Evolutionary conservation across 768 basidiomycete genomes (phyloP), one percentile per base, ranked within the genome.

Genomic region (Mycena olivaceomarginata): DNA sequence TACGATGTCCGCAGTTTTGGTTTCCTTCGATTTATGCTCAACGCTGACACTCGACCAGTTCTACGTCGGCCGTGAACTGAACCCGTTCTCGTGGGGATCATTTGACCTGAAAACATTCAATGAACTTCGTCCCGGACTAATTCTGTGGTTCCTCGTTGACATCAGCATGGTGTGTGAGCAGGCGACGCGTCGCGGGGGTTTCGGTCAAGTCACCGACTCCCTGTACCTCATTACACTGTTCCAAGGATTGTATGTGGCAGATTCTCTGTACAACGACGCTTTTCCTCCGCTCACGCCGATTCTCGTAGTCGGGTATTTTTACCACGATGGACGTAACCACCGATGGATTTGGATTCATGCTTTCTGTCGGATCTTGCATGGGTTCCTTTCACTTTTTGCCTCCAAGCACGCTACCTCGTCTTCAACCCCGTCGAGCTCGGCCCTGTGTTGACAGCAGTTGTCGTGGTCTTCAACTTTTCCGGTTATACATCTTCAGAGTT

Each of bases 331-430:
- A 99, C 82, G 97, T 99, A 82, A 98, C 94, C 4, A 96, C 95
- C 13, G 98, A 99, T 81, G 98, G 98, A 13, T 99, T 99, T 82
- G 98, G 98, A 10, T 99, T 97, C 90, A 99, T 99, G 98, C 94
- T 99, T 41, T 87, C 97, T 5, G 91, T 98, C 64, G 98, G 98
- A 99, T 82, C 91, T 99, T 40, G 86, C 93, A 22, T 99, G 96
- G 95, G 96, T 99, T 13, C 98, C 98, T 13, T 98, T 99, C 86
- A 94, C 93, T 18, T 99, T 99, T 86, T 93, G 93, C 41, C 92
- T 99, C 16, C 98, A 99, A 87, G 96, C 98, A 0, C 94, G 97
- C 67, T 99, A 96, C 86, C 93, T 99, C 77, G 98, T 94, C n/a
- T 98, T 97, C 88, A 91, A 91, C 72, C 97, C 92, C 18, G 88